Evolutionary conservation across 176 grass and related monocot genomes (phyloP).

Genomic region (Musa beccarii): DNA sequence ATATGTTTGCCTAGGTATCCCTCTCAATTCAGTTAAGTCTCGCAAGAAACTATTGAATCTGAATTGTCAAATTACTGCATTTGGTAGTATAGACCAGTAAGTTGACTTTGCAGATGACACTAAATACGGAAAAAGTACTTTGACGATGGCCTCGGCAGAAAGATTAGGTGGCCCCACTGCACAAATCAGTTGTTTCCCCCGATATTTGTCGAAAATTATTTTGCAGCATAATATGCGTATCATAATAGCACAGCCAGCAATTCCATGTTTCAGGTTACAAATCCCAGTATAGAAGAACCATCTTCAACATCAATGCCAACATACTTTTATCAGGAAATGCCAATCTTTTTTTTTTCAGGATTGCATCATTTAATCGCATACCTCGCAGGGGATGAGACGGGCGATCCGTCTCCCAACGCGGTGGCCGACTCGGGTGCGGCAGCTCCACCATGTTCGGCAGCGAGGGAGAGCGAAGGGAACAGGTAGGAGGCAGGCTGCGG

Average conservation of each 20-base stretch:
- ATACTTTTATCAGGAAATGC: too few species aligned
- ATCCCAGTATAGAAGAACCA: too few species aligned
- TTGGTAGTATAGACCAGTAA: neutral
- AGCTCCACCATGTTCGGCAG: conserved; percentile 31
- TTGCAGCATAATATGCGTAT: too few species aligned
- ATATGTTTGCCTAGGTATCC: neutral
- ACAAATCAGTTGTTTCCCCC: too few species aligned
- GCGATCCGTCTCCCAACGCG: conserved; percentile 26
- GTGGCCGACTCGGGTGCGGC: conserved; percentile 32
- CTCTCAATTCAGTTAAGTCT: neutral
- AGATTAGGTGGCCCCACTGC: neutral
- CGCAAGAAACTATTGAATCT: too few species aligned
- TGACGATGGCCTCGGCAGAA: neutral
- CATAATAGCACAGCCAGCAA: too few species aligned
- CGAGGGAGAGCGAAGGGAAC: conserved; percentile 19
- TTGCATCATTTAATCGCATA: conserved; percentile 2
- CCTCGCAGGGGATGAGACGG: conserved; percentile 44
- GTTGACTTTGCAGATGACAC: neutral
- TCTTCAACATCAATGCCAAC: neutral
- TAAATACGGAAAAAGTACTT: neutral
- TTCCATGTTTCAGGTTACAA: too few species aligned
- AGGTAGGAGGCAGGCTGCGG: conserved; percentile 19
- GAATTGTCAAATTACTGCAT: neutral
- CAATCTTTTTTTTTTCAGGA: neutral
- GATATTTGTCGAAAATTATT: too few species aligned